Base-by-base conservation (phyloP, 2,329 filamentous ascomycete species). In the Hymenoscyphus linearis region DNA sequence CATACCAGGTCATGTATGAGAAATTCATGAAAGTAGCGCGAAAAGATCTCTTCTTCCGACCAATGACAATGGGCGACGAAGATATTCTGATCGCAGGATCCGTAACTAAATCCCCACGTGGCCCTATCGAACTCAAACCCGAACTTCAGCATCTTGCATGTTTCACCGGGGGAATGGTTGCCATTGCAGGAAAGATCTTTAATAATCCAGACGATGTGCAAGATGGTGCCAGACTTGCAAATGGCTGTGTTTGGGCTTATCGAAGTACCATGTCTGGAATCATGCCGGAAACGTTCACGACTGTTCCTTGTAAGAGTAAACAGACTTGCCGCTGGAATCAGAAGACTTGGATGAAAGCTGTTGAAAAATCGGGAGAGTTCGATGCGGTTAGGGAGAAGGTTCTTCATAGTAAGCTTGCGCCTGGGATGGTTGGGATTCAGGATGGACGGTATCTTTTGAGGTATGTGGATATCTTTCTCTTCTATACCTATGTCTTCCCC, bases 101-200 rank as follows among this genome's bases (percentile, higher is more conserved):
- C 54, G 74, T 76, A 9, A 69, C 71, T 16, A 67, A 75, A 12
- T 54, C 73, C 77, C 16, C 80, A 87, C 62, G 59, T 3, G 37
- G 55, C 22, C 9, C 44, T 61, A 87, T 90, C 6, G 44, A 57
- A 4, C 62, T 68, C 16, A 68, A 64, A 72, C 64, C 70, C 44
- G 77, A 68, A 14, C 75, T 80, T 3, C 83, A 90, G 66, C 89
- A 92, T 73, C 78, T 92, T 1, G 82, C 83, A 1, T 93, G 89
- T 73, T 93, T 90, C 69, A 78, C 83, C 2, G 89, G 89, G 3
- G 89, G 88, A 14, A 86, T 89, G 78, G 85, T 89, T 52, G 88
- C 80, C 0, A 81, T 92, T 50, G 86, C 83, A 1, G 86, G 87
- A 1, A 84, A 81, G 63, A 76, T 91, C 34, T 83, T 89, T 66